Evolutionary conservation across 2,329 filamentous ascomycete genomes (phyloP).

Genomic region (Colletotrichum endophyticum): DNA sequence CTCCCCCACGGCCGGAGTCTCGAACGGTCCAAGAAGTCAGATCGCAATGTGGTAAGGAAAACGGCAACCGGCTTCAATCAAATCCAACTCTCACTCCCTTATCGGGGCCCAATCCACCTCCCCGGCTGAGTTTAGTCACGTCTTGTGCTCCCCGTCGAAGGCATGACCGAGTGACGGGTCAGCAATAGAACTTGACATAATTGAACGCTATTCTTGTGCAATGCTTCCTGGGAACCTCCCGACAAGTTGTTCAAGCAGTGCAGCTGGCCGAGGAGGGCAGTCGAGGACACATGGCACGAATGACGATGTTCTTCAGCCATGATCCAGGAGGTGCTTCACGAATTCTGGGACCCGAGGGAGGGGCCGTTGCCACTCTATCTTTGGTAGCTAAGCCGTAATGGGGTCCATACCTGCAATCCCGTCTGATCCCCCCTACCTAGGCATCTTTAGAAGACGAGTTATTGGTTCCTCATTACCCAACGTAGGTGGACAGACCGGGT

Average conservation of each 20-base stretch:
- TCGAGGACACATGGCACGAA: neutral
- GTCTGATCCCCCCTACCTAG: neutral
- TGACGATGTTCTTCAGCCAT: slow-evolving; percentile 14
- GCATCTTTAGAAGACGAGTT: neutral
- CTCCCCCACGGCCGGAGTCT: neutral
- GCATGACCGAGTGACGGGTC: neutral
- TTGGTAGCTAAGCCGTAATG: slow-evolving; percentile 7
- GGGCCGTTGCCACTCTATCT: slow-evolving; percentile 14
- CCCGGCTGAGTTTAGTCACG: neutral
- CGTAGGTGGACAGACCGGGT: neutral
- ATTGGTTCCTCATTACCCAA: neutral
- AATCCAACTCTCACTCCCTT: neutral
- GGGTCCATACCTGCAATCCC: neutral
- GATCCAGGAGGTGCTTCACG: slow-evolving; percentile 4
- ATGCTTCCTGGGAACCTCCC: neutral
- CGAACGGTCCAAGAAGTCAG: neutral
- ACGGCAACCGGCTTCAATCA: neutral
- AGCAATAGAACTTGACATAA: neutral
- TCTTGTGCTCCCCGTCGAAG: neutral
- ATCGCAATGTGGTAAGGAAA: neutral
- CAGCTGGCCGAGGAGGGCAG: neutral
- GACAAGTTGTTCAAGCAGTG: neutral
- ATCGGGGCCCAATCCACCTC: neutral
- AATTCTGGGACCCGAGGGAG: neutral
- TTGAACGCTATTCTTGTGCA: neutral